Base-by-base conservation (phyloP, 179 eudicot species). In the Spinacia oleracea region DNA sequence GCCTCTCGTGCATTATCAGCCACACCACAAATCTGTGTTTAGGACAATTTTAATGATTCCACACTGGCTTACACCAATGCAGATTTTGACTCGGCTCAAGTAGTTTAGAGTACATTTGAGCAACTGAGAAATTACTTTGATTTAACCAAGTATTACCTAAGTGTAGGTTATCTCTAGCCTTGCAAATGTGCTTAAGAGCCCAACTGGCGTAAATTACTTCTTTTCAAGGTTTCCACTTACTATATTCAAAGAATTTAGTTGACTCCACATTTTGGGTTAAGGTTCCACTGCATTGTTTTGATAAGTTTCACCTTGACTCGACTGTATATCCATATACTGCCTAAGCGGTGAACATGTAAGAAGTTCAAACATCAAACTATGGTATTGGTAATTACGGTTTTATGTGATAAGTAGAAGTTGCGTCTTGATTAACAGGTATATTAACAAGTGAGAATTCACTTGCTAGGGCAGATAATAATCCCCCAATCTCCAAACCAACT, bases 371-470 rank as follows among this genome's bases (percentile, higher is more conserved):
- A 38, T 63, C 14, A 50, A 5, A 29, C 34, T 11, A 40, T 48
- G 71, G 46, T 31, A 56, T 34, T n/a, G n/a, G n/a, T n/a, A n/a
- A n/a, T n/a, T n/a, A n/a, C n/a, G n/a, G n/a, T n/a, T n/a, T n/a
- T 10, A 27, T 65, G 38, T 38, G 21, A 31, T 10, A 25, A 74
- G 38, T n/a, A 23, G 60, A 29, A 59, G 20, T 59, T 78, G 46
- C 32, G 42, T 68, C 34, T 86, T 75, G 72, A 42, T n/a, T 43
- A 62, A 67, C 89, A 88, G 91, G 89, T 27, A 45, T 77, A 10
- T 78, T 78, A 23, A 15, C 12, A 32, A 65, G 66, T 35, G 70
- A 83, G 79, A 82, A 83, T 63, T 70, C 80, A 4, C 51, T 76
- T 50, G 68, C 51, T 53, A 70, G 73, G 69, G 71, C 83, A 27